phyloP scores from a whole-genome alignment of 345 rosid genomes.

The Eutrema yunnanense region DNA sequence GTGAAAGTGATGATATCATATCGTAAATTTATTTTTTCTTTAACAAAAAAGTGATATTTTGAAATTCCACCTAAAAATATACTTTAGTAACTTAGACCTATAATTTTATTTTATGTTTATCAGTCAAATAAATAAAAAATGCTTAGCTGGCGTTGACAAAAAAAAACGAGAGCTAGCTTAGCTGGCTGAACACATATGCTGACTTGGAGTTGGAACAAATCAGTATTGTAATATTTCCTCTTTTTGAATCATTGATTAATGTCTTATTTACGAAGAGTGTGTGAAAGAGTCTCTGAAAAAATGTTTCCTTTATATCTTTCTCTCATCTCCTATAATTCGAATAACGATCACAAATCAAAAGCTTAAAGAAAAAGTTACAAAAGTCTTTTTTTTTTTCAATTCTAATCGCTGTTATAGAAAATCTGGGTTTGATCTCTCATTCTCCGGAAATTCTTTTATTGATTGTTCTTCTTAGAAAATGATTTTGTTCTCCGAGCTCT shows the following conservation, averaged over 20 bases:
- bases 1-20: too few relatives aligned
- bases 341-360: not conserved
- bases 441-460: not conserved
- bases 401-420: not conserved
- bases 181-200: not conserved
- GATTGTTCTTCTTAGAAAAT: not conserved
- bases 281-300: not conserved
- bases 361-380: not conserved
- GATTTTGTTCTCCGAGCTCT: constrained; percentile 10
- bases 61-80: too few relatives aligned
- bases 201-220: not conserved
- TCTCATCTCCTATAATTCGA: not conserved
- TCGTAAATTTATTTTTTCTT: too few relatives aligned
- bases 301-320: too few relatives aligned
- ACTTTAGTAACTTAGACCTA: too few relatives aligned
- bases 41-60: too few relatives aligned
- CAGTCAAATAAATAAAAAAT: not conserved
- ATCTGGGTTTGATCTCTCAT: not conserved
- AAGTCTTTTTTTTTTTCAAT: too few relatives aligned
- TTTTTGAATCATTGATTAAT: not conserved
- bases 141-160: constrained; percentile 1
- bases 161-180: not conserved
- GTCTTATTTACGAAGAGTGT: not conserved
- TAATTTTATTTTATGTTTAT: not conserved
- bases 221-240: not conserved